A percentile compares a stretch with the other conserved stretches of the same genome.
phyloP scores from a whole-genome alignment of 2,329 filamentous ascomycete species.

The Fusarium vanettenii region DNA sequence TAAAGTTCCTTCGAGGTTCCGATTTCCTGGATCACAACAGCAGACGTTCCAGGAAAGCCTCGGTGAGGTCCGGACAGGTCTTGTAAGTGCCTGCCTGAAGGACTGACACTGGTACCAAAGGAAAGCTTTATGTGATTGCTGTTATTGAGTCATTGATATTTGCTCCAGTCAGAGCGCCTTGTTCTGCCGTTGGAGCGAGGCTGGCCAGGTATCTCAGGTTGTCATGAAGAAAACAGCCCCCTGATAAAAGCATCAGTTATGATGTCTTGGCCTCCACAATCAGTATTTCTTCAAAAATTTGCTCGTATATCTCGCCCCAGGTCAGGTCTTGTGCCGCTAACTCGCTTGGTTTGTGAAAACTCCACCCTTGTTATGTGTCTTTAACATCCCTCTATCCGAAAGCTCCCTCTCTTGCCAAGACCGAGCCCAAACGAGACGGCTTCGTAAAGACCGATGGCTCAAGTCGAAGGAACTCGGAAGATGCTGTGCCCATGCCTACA shows the following conservation, averaged over 20 bases:
- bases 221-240: neutral
- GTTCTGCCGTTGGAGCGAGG: neutral
- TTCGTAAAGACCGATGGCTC: neutral
- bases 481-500: neutral
- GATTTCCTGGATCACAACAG: no score
- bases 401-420: neutral
- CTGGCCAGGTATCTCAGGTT: neutral
- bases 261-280: neutral
- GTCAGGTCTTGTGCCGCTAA: neutral
- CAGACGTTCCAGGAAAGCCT: no score
- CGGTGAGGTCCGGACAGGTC: neutral
- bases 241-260: neutral
- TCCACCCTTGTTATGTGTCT: neutral
- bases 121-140: neutral
- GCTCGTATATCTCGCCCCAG: neutral
- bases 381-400: neutral
- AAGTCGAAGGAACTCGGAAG: neutral
- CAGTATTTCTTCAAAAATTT: neutral
- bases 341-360: neutral
- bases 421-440: neutral
- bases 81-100: neutral
- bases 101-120: neutral
- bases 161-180: neutral
- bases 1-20: neutral
- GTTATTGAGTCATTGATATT: neutral